phyloP scores from a whole-genome alignment of 495 filamentous ascomycete genomes.

The Neurospora sp. region DNA sequence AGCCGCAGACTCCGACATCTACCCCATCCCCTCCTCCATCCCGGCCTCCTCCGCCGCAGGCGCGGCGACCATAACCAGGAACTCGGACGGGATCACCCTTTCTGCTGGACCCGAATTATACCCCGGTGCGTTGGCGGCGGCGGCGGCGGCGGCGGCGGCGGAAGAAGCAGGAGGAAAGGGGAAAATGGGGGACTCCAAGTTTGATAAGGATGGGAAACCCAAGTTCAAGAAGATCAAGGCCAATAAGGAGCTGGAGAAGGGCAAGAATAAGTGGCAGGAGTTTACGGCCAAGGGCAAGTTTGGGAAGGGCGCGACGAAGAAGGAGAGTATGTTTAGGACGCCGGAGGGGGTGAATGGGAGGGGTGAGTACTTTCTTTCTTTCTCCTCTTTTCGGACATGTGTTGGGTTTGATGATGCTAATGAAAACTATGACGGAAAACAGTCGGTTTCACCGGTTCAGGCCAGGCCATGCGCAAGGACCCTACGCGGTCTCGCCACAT shows the following conservation, averaged over 20 bases:
- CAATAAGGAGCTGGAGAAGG: constrained; percentile 76
- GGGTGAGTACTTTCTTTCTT: constrained; percentile 43
- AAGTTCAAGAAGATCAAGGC: constrained; percentile 73
- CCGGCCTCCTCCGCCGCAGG: constrained; percentile 12
- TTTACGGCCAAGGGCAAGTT: constrained; percentile 65
- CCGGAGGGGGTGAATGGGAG: constrained; percentile 74
- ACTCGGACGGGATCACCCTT: constrained; percentile 52
- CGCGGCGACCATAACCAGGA: constrained; percentile 12
- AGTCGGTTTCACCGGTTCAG: constrained; percentile 96
- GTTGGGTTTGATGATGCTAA: no score
- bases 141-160: not conserved
- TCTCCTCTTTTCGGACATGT: no score
- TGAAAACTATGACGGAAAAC: not conserved
- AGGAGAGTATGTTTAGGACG: constrained; percentile 96
- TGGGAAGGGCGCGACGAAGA: constrained; percentile 41
- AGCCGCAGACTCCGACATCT: constrained; percentile 16
- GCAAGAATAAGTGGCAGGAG: constrained; percentile 91
- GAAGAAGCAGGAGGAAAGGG: constrained; percentile 4
- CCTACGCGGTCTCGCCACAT: constrained; percentile 72
- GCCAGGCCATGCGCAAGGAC: constrained; percentile 90
- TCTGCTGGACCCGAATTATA: constrained; percentile 83
- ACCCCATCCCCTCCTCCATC: constrained; percentile 13
- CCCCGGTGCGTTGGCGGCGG: constrained; percentile 12
- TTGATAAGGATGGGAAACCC: constrained; percentile 29
- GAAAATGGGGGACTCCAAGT: constrained; percentile 3